Conservation (phyloP, 371 early-diverging fungal genomes). For the Lichtheimia hyalospora region DNA sequence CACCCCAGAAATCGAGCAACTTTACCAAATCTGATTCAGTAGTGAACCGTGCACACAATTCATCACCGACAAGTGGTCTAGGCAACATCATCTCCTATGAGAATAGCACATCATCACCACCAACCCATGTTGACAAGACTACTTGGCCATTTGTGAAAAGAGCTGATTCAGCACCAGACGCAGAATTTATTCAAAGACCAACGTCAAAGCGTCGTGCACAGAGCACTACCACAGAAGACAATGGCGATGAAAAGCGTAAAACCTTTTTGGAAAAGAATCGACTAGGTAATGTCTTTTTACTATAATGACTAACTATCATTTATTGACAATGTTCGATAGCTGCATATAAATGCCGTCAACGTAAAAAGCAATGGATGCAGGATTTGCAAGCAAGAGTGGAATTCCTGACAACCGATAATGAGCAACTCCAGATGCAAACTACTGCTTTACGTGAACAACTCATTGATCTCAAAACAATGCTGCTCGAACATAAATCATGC, state of each 20-base stretch:
- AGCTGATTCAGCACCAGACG: background rate
- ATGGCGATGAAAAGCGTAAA: conserved; percentile 69
- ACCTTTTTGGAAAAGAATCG: conserved; percentile 85
- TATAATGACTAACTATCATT: conserved; percentile 4
- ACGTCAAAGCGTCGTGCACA: background rate
- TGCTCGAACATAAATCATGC: conserved; percentile 66
- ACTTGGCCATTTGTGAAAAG: conserved; percentile 5
- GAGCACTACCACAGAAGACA: conserved; percentile 5
- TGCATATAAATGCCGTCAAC: conserved; percentile 69
- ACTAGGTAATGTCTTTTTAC: conserved; percentile 47
- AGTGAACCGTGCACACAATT: no score
- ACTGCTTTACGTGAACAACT: conserved; percentile 52
- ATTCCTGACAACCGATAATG: conserved; percentile 52
- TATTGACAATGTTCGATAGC: conserved; percentile 29
- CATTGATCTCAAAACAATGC: conserved; percentile 52
- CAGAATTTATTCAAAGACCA: background rate
- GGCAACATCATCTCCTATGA: background rate
- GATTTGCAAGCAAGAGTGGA: conserved; percentile 60
- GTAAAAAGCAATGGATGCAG: conserved; percentile 66
- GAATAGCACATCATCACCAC: background rate
- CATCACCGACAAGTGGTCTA: no score
- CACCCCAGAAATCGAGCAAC: no score
- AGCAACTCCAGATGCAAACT: conserved; percentile 45
- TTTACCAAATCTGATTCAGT: no score
- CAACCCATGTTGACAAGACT: background rate